Evolutionary conservation across 805 yeast species (phyloP).

Genomic region (Alloascoidea hylecoeti): DNA sequence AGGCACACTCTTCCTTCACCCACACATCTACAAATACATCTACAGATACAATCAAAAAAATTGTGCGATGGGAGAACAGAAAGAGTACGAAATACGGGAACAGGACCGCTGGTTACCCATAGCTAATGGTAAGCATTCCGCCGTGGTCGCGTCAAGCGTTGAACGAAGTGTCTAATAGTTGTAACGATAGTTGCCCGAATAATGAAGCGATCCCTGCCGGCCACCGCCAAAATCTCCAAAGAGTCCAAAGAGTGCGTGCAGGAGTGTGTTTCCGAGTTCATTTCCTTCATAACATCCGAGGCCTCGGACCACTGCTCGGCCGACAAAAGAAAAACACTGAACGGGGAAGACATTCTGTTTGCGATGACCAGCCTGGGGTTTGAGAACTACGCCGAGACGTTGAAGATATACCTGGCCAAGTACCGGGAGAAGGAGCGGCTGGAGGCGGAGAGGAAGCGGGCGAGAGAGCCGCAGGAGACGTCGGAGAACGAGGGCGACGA

Average conservation of each 20-base stretch:
- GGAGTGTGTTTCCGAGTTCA: slow-evolving; percentile 57
- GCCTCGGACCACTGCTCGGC: slow-evolving; percentile 46
- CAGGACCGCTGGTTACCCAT: slow-evolving; percentile 51
- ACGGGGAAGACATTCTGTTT: slow-evolving; percentile 54
- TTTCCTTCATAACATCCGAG: slow-evolving; percentile 54
- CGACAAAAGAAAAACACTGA: slow-evolving; percentile 56
- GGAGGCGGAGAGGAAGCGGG: slow-evolving; percentile 1
- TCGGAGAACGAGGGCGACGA: too few relatives aligned
- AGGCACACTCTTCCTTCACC: too few relatives aligned
- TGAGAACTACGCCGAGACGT: slow-evolving; percentile 56
- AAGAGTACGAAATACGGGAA: slow-evolving; percentile 37
- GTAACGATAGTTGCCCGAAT: slow-evolving; percentile 39
- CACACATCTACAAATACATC: too few relatives aligned
- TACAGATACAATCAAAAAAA: too few relatives aligned
- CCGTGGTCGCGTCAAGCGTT: background rate
- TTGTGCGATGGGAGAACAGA: too few relatives aligned
- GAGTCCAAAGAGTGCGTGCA: slow-evolving; percentile 72
- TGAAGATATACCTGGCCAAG: slow-evolving; percentile 54
- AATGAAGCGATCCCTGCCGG: slow-evolving; percentile 63
- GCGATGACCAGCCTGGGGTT: slow-evolving; percentile 55
- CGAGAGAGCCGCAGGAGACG: too few relatives aligned
- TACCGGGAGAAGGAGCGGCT: slow-evolving; percentile 30
- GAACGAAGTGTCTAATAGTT: background rate
- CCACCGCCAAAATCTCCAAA: slow-evolving; percentile 61
- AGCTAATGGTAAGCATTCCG: slow-evolving; percentile 29